Conservation (phyloP, 2,329 filamentous ascomycete species). For the Xylaria hypoxylon region DNA sequence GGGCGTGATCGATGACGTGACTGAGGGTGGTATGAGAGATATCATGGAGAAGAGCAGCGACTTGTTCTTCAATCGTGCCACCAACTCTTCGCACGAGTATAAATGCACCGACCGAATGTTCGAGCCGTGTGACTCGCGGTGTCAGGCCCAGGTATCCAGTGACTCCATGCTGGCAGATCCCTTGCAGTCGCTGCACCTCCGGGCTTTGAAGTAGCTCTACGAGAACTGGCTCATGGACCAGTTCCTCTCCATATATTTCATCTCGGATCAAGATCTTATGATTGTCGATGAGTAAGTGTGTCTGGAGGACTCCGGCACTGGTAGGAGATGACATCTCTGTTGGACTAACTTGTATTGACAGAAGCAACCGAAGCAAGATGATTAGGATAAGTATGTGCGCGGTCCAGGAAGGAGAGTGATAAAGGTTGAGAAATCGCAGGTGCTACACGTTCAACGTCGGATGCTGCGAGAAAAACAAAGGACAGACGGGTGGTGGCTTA, state of each 20-base stretch:
- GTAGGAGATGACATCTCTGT: constrained; percentile 24
- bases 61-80: constrained; percentile 52
- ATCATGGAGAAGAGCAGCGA: constrained; percentile 55
- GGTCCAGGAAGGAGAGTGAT: not conserved
- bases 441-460: too few species aligned
- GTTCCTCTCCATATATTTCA: constrained; percentile 52
- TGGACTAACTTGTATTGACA: constrained; percentile 1
- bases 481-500: too few species aligned
- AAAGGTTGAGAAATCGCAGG: too few species aligned
- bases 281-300: constrained; percentile 36
- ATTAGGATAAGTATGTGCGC: constrained; percentile 9
- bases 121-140: constrained; percentile 53
- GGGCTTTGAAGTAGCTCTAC: constrained; percentile 52
- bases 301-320: constrained; percentile 42
- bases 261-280: constrained; percentile 49
- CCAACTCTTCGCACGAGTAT: constrained; percentile 54
- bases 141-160: constrained; percentile 52
- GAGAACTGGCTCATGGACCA: constrained; percentile 53
- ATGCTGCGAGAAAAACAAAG: too few species aligned
- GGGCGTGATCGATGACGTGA: constrained; percentile 55
- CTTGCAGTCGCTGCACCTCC: constrained; percentile 50
- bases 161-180: constrained; percentile 54
- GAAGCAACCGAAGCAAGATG: constrained; percentile 8
- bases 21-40: constrained; percentile 56
- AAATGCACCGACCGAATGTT: constrained; percentile 56